Percentiles rank a stretch among this genome's conserved stretches.
phyloP scores from a whole-genome alignment of 495 filamentous ascomycete genomes.

The Polyplosphaeria fusca region DNA sequence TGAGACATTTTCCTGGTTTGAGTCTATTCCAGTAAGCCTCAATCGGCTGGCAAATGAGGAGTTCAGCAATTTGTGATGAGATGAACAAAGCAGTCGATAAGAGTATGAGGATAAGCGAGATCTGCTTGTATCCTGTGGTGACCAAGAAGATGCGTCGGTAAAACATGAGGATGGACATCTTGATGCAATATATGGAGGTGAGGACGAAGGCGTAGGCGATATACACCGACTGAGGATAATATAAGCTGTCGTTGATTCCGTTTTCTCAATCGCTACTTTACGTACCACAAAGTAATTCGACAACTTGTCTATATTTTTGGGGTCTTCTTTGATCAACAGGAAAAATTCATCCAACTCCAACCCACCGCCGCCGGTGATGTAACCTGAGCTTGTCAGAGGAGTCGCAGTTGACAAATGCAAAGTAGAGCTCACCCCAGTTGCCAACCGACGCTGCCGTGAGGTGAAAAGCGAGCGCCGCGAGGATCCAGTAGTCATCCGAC shows the following conservation, averaged over 20 bases:
- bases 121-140: neutral
- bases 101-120: neutral
- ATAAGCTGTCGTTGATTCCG: neutral
- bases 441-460: neutral
- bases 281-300: slow-evolving; percentile 16
- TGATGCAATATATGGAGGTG: neutral
- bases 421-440: slow-evolving; percentile 7
- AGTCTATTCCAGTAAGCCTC: slow-evolving; percentile 12
- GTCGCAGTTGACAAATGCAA: no score
- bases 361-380: slow-evolving; percentile 9
- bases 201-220: neutral
- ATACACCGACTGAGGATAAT: slow-evolving; percentile 1
- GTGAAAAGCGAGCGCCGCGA: neutral
- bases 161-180: slow-evolving; percentile 14
- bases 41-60: slow-evolving; percentile 5
- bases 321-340: neutral
- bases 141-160: slow-evolving; percentile 18
- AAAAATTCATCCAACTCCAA: slow-evolving; percentile 8
- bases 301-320: neutral
- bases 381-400: slow-evolving; percentile 1
- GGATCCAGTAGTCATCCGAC: slow-evolving; percentile 15
- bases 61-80: neutral
- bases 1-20: slow-evolving; percentile 6
- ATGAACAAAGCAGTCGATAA: slow-evolving; percentile 8
- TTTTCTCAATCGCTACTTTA: neutral